A percentile compares a stretch with the other conserved stretches of the same genome.
These are phyloP conservation scores for Stephania yunnanensis DNA, from an alignment of 164 flowering plant genomes.

Conservation along the genomic window DNA sequence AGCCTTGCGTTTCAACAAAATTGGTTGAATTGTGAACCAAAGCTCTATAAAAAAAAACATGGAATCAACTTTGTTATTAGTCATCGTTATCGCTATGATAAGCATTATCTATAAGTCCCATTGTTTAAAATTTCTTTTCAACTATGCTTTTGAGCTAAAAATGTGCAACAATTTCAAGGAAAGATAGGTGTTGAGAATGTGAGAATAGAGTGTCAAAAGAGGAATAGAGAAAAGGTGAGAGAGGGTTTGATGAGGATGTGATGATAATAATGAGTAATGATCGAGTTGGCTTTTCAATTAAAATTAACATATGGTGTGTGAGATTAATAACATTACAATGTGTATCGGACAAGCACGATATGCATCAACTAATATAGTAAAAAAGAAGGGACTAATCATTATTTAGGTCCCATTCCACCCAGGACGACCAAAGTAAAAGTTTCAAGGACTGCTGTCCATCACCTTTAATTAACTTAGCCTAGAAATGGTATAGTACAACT, in stretches of 20 bases:
- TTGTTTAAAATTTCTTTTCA: neutral
- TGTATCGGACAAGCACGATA: neutral
- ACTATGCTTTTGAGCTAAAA: neutral
- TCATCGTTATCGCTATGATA: constrained; percentile 1
- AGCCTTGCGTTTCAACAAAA: neutral
- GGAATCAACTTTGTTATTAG: neutral
- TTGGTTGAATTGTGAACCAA: neutral
- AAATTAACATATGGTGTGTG: neutral
- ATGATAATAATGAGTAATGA: constrained; percentile 1
- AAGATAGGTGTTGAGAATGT: neutral
- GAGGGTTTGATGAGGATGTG: neutral
- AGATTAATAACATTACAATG: neutral
- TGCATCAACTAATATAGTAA: constrained; percentile 4
- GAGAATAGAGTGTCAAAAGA: neutral
- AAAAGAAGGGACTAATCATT: neutral
- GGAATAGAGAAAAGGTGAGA: neutral
- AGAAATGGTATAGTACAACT: neutral
- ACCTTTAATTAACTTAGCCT: neutral
- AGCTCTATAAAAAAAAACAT: neutral
- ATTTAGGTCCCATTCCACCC: constrained; percentile 5
- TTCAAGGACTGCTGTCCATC: neutral
- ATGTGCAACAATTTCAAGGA: neutral
- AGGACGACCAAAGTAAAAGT: constrained; percentile 2
- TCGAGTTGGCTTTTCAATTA: neutral
- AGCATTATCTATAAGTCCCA: neutral